These are phyloP conservation scores for Sextonia rubra DNA, from an alignment of 164 flowering plant genomes.

Conservation along the genomic window DNA sequence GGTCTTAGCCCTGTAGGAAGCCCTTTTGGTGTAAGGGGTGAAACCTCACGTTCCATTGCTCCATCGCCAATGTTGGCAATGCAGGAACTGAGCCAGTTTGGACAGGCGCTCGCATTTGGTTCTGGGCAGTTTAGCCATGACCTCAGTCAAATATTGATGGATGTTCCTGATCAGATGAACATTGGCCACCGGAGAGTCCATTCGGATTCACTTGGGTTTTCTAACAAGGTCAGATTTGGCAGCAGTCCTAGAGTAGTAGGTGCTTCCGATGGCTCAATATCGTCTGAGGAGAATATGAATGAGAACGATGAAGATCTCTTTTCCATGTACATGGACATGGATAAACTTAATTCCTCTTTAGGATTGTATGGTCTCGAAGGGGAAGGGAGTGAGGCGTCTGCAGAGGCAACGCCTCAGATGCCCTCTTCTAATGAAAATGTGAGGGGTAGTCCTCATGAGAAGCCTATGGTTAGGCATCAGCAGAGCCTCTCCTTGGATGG, in stretches of 20 bases:
- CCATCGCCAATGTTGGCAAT: slow-evolving; percentile 10
- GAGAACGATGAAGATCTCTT: slow-evolving; percentile 91
- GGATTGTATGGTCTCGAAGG: slow-evolving; percentile 50
- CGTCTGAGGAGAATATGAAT: slow-evolving; percentile 39
- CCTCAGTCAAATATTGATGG: slow-evolving; percentile 83
- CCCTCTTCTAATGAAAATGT: background rate
- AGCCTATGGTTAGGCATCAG: slow-evolving; percentile 85
- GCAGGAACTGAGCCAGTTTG: slow-evolving; percentile 34
- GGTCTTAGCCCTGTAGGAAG: slow-evolving; percentile 3
- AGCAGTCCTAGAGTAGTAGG: slow-evolving; percentile 92
- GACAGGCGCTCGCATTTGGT: slow-evolving; percentile 35
- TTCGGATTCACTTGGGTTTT: slow-evolving; percentile 87
- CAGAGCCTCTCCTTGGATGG: slow-evolving; percentile 99
- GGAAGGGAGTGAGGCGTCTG: slow-evolving; percentile 47
- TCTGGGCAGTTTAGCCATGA: slow-evolving; percentile 68
- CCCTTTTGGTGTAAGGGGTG: slow-evolving; percentile 10
- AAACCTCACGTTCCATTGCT: slow-evolving; percentile 12
- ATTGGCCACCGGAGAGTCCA: slow-evolving; percentile 88
- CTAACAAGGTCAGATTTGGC: slow-evolving; percentile 88
- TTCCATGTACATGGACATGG: slow-evolving; percentile 94
- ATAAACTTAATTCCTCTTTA: slow-evolving; percentile 65
- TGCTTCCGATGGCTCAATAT: slow-evolving; percentile 66
- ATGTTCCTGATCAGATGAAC: slow-evolving; percentile 72
- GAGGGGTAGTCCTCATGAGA: slow-evolving; percentile 27
- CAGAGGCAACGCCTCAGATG: slow-evolving; percentile 11